Conservation (phyloP, 805 yeast species). For the Ogataea angusta region DNA sequence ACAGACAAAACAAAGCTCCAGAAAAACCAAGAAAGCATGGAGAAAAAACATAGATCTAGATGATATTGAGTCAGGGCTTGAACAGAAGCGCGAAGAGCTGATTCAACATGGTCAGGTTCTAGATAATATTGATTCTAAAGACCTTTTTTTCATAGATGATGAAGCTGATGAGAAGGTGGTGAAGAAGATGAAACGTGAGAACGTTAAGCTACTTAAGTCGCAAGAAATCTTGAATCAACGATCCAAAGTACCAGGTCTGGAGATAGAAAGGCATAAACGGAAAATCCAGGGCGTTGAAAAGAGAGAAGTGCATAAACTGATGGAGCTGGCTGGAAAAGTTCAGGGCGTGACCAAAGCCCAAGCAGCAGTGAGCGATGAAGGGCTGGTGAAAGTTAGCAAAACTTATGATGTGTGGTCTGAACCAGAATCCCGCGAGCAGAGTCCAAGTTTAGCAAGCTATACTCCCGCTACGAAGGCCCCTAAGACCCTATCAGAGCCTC, state of each 20-base stretch:
- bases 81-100: conserved; percentile 61
- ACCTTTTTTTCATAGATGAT: conserved; percentile 63
- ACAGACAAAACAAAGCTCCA: conserved; percentile 65
- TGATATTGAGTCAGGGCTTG: conserved; percentile 71
- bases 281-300: conserved; percentile 60
- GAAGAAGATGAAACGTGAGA: conserved; percentile 38
- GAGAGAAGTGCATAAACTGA: conserved; percentile 59
- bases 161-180: conserved; percentile 50
- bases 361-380: conserved; percentile 61
- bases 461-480: conserved; percentile 55
- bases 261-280: conserved; percentile 36
- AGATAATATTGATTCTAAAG: conserved; percentile 41
- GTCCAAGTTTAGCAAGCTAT: conserved; percentile 40
- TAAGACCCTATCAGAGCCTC: conserved; percentile 47
- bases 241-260: conserved; percentile 73
- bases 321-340: conserved; percentile 74
- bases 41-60: conserved; percentile 85
- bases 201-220: conserved; percentile 36
- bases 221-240: conserved; percentile 66
- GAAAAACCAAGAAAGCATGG: conserved; percentile 94
- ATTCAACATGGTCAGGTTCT: conserved; percentile 44
- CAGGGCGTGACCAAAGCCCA: conserved; percentile 50
- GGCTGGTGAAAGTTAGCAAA: conserved; percentile 46
- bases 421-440: conserved; percentile 34
- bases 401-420: conserved; percentile 69